These are phyloP conservation scores for Sungouiozyma intestinalis DNA, from an alignment of 805 yeast genomes.

Conservation along the genomic window DNA sequence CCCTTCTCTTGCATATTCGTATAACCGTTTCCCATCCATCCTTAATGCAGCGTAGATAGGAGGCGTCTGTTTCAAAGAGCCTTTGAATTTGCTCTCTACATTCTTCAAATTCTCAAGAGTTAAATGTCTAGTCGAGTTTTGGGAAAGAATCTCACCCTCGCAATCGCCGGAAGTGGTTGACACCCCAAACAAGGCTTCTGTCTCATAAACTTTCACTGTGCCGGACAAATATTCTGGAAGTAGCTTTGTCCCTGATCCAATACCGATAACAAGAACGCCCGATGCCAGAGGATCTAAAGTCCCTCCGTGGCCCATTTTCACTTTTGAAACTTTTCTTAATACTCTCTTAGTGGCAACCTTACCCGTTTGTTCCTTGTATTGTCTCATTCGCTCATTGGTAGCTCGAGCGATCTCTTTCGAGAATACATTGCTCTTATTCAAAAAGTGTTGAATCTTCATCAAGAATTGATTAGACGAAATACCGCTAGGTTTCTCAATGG, in stretches of 20 bases:
- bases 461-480: constrained; percentile 69
- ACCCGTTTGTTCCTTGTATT: constrained; percentile 31
- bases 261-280: constrained; percentile 87
- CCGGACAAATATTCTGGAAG: constrained; percentile 62
- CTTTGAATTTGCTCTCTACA: constrained; percentile 58
- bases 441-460: constrained; percentile 49
- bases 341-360: constrained; percentile 42
- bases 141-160: constrained; percentile 70
- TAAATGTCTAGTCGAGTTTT: constrained; percentile 46
- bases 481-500: constrained; percentile 83
- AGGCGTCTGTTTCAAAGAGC: constrained; percentile 78
- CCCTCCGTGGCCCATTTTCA: constrained; percentile 97
- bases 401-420: constrained; percentile 42
- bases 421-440: constrained; percentile 52
- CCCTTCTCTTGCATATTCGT: constrained; percentile 89
- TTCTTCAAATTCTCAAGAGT: constrained; percentile 40
- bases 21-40: constrained; percentile 87
- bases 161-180: constrained; percentile 91
- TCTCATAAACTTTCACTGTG: constrained; percentile 69
- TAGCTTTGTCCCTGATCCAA: constrained; percentile 85
- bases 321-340: constrained; percentile 40
- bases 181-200: constrained; percentile 78
- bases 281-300: constrained; percentile 92
- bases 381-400: constrained; percentile 36
- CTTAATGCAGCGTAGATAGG: constrained; percentile 92